Base-by-base conservation (phyloP, 805 yeast species). In the Sugiyamaella smithiae region DNA sequence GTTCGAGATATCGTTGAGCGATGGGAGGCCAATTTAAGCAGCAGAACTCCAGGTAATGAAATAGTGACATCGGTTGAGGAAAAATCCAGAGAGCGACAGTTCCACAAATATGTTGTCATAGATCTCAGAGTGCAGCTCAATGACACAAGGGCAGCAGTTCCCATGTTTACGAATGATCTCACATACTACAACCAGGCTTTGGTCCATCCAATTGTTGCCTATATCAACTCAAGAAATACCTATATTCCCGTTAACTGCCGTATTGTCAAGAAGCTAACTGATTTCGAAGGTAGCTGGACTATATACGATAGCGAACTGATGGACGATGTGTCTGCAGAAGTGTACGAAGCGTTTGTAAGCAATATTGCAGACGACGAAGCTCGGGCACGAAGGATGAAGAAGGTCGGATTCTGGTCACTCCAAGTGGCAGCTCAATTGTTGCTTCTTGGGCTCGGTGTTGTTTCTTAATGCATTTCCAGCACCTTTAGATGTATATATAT, bases 231-330 rank as follows among this genome's bases (percentile, higher is more conserved):
- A 31, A 77, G 86, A 51, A 86, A 87, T 60, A 88, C 98, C 0
- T 86, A 84, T 60, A 90, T 93, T 51, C 97, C 96, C 38, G 82
- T 91, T 50, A 75, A 81, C 52, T 88, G 96, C 61, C 79, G 88
- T 3, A 81, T 93, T 6, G 84, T 84, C 28, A 93, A 93, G 63
- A 77, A 80, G 40, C 67, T 89, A 19, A 71, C 74, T 23, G 99
- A 93, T 61, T 93, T 93, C 64, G 89, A 87, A 59, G 99, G 99
- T 0, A 80, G 96, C 5, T 93, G 99, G 99, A 91, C 99, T 1
- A 74, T 88, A 2, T 93, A 89, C 66, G 99, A 93, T 64, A 84
- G 93, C 23, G 72, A 84, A 45, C 71, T 93, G 51, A 88, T 91
- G 96, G 93, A 86, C 62, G 97, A 91, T 62, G 74, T 93, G 44